Percentiles rank a stretch among this genome's conserved stretches.
Conservation (phyloP, 345 rosid species). For the Brassica incana region DNA sequence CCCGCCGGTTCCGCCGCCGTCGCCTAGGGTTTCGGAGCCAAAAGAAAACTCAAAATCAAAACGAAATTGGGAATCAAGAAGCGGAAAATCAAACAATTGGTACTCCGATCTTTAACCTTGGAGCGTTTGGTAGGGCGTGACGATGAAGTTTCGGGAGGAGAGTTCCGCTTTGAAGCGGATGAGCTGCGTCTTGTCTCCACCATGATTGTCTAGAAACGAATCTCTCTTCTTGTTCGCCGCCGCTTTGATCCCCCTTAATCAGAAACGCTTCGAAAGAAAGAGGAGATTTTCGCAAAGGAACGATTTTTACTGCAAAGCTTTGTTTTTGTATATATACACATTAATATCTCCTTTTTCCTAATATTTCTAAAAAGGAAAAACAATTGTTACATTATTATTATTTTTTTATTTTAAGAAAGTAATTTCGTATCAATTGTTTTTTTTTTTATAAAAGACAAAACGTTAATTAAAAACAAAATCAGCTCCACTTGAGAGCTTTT, state of each 20-base stretch:
- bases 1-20: conserved; percentile 47
- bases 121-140: conserved; percentile 65
- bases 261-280: conserved; percentile 26
- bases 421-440: too few species aligned
- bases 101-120: conserved; percentile 49
- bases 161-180: conserved; percentile 67
- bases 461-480: neutral
- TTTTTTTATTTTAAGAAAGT: too few species aligned
- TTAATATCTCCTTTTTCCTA: neutral
- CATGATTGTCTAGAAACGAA: conserved; percentile 36
- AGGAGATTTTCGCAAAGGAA: neutral
- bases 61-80: conserved; percentile 27
- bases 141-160: conserved; percentile 39
- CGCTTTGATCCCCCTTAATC: conserved; percentile 51
- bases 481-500: conserved; percentile 29
- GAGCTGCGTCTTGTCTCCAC: conserved; percentile 94
- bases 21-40: conserved; percentile 37
- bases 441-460: conserved; percentile 3
- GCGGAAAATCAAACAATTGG: neutral
- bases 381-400: too few species aligned
- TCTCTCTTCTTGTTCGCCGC: conserved; percentile 9
- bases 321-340: too few species aligned
- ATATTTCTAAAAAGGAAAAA: neutral
- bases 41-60: conserved; percentile 3
- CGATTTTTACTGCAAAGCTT: conserved; percentile 14